phyloP scores from a whole-genome alignment of 306 rosid species.

The Fragaria ananassa region DNA sequence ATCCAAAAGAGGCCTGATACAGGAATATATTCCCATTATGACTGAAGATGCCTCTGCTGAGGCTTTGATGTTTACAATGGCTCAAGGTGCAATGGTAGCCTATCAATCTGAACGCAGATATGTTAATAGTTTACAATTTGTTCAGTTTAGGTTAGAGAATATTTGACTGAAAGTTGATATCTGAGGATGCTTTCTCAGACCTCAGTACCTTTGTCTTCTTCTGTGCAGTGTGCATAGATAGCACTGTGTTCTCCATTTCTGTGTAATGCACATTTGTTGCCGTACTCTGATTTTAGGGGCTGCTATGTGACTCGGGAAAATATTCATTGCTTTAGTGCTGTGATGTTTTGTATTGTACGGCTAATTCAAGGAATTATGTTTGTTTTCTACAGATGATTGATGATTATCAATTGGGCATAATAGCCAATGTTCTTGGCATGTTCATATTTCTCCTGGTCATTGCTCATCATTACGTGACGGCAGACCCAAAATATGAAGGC shows the following conservation, averaged over 20 bases:
- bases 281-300: neutral
- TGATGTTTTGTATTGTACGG: neutral
- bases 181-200: neutral
- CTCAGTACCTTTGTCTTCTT: neutral
- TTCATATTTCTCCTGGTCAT: slow-evolving; percentile 30
- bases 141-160: neutral
- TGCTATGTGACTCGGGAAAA: neutral
- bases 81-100: neutral
- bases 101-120: neutral
- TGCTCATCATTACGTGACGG: slow-evolving; percentile 33
- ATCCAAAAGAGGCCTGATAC: neutral
- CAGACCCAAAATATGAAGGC: slow-evolving; percentile 38
- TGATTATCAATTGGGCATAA: slow-evolving; percentile 27
- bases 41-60: neutral
- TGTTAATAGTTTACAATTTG: neutral
- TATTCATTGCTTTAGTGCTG: neutral
- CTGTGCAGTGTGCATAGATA: neutral
- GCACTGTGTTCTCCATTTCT: neutral
- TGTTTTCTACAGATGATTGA: slow-evolving; percentile 30
- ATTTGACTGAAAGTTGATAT: neutral
- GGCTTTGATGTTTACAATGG: neutral
- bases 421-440: slow-evolving; percentile 33
- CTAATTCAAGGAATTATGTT: neutral
- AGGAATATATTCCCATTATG: neutral
- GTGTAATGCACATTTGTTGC: neutral